phyloP scores from a whole-genome alignment of 768 basidiomycete genomes.

The Leccinum pellstonianum region DNA sequence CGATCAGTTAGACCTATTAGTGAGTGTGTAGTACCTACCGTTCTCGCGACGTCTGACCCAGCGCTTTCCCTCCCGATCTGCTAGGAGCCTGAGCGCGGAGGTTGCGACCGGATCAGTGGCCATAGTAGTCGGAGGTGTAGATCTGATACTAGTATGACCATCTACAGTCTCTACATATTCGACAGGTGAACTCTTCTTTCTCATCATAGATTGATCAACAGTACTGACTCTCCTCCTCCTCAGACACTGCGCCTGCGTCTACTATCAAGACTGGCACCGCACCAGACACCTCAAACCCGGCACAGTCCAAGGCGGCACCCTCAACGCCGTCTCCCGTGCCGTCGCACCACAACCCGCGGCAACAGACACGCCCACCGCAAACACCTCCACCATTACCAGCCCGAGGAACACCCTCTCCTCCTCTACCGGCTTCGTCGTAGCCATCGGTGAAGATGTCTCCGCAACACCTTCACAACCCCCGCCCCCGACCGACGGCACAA shows the following conservation, averaged over 20 bases:
- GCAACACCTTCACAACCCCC: constrained; percentile 22
- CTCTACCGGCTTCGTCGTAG: constrained; percentile 66
- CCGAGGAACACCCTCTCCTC: constrained; percentile 69
- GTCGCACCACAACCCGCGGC: constrained; percentile 39
- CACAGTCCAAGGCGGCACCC: constrained; percentile 61
- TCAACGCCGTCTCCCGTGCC: constrained; percentile 77
- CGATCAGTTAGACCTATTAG: no score
- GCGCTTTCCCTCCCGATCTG: constrained; percentile 74
- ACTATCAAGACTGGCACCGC: constrained; percentile 95
- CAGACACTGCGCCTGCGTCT: constrained; percentile 90
- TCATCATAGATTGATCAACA: background rate
- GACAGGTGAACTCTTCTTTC: constrained; percentile 54
- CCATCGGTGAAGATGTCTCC: constrained; percentile 47
- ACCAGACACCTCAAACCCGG: constrained; percentile 72
- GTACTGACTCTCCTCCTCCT: background rate
- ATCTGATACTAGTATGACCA: constrained; percentile 57
- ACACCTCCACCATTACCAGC: constrained; percentile 45
- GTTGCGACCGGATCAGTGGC: background rate
- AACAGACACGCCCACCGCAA: constrained; percentile 32
- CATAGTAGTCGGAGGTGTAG: no score
- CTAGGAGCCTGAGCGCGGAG: constrained; percentile 10
- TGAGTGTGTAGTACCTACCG: constrained; percentile 37
- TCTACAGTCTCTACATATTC: constrained; percentile 91
- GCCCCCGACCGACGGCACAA: constrained; percentile 18
- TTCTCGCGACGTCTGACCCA: constrained; percentile 78